These are phyloP conservation scores for Streptanthus diversifolius DNA, from an alignment of 345 rosid species.

Conservation along the genomic window DNA sequence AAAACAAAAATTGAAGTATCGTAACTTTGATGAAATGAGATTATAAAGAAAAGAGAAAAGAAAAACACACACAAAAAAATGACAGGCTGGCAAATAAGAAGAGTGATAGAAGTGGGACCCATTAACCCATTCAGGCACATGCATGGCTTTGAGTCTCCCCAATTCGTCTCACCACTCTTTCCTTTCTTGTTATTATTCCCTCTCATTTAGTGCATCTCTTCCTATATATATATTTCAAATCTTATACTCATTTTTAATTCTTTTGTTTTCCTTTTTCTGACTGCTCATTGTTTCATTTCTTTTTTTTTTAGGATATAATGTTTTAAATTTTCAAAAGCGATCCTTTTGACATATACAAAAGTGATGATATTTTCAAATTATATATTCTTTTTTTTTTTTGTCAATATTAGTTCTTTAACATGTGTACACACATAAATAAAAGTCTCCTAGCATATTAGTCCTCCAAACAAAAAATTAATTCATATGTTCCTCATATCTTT, in stretches of 20 bases:
- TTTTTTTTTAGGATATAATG: neutral
- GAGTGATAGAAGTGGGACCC: neutral
- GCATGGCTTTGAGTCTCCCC: neutral
- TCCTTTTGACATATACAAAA: neutral
- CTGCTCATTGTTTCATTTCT: neutral
- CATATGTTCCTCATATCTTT: neutral
- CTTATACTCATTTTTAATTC: neutral
- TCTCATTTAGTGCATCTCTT: neutral
- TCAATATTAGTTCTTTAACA: neutral
- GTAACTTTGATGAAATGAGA: neutral
- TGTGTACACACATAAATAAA: neutral
- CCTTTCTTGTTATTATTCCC: neutral
- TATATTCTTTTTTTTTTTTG: neutral
- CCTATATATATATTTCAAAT: neutral
- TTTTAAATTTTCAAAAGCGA: neutral
- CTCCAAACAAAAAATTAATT: neutral
- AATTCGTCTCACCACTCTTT: neutral
- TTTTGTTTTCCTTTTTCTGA: neutral
- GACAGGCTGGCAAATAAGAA: constrained; percentile 8
- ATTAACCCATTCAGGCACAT: neutral
- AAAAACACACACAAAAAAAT: neutral
- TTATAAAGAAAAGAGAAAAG: neutral
- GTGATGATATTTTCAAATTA: neutral
- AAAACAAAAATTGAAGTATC: neutral
- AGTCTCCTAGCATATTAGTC: neutral